Evolutionary conservation across 768 basidiomycete species (phyloP).

Genomic region (Russula lepida): DNA sequence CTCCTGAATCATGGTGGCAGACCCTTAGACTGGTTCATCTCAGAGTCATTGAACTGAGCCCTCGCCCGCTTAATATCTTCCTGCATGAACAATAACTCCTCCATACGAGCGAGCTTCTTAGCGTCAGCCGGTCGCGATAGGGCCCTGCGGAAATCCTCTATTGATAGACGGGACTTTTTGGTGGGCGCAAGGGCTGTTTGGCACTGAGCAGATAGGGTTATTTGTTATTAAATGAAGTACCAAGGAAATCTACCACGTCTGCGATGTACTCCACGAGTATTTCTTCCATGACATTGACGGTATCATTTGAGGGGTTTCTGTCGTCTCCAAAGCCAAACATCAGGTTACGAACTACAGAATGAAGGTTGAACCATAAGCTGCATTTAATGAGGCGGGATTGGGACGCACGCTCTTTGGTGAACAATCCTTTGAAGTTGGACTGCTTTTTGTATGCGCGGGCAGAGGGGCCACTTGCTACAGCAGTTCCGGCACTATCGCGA

Average conservation of each 20-base stretch:
- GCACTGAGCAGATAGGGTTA: constrained; percentile 40
- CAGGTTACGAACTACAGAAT: constrained; percentile 57
- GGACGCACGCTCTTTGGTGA: constrained; percentile 70
- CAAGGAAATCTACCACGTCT: constrained; percentile 60
- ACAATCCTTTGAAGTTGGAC: constrained; percentile 64
- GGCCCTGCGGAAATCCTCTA: constrained; percentile 77
- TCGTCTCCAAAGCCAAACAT: constrained; percentile 97
- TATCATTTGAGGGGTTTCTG: constrained; percentile 78
- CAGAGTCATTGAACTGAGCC: constrained; percentile 61
- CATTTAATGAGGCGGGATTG: background rate
- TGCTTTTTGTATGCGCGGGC: constrained; percentile 52
- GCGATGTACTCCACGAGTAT: constrained; percentile 86
- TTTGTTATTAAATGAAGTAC: constrained; percentile 6
- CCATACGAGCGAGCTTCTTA: constrained; percentile 87
- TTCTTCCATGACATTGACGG: constrained; percentile 89
- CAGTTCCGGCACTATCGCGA: constrained; percentile 40
- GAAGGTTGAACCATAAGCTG: background rate
- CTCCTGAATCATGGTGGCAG: constrained; percentile 29
- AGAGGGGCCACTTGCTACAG: constrained; percentile 31
- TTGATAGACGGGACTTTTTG: constrained; percentile 65
- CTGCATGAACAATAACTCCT: constrained; percentile 88
- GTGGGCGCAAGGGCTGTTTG: constrained; percentile 62
- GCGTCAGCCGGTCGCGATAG: constrained; percentile 81
- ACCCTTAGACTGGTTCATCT: constrained; percentile 40
- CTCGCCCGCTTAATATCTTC: constrained; percentile 88